A percentile compares a stretch with the other conserved stretches of the same genome.
Evolutionary conservation across 1,284 basidiomycete genomes (phyloP).

Genomic region (Phlebopus sp.): DNA sequence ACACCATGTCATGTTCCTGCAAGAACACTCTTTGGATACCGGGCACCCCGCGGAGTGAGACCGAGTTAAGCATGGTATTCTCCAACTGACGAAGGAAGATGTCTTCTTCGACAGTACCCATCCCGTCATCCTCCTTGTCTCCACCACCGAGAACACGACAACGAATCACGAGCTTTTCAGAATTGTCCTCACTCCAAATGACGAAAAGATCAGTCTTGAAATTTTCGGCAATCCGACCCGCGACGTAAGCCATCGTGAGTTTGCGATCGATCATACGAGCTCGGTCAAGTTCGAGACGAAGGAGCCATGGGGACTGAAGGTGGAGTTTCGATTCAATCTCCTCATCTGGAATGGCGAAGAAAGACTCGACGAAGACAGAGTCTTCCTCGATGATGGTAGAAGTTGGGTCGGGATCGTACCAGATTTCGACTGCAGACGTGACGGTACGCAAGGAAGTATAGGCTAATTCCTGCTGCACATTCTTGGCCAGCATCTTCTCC

Average conservation of each 20-base stretch:
- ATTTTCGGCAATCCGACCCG: constrained; percentile 89
- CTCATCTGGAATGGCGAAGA: constrained; percentile 99
- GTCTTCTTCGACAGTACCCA: constrained; percentile 84
- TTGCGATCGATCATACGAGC: constrained; percentile 98
- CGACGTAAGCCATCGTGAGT: constrained; percentile 94
- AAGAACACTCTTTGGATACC: constrained; percentile 94
- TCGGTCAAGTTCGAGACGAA: constrained; percentile 95
- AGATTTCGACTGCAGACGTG: constrained; percentile 95
- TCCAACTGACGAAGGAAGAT: constrained; percentile 96
- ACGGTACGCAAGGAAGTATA: constrained; percentile 95
- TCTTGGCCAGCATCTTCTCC: constrained; percentile 68
- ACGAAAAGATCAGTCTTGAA: constrained; percentile 98
- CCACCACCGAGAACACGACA: constrained; percentile 89
- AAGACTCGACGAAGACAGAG: constrained; percentile 93
- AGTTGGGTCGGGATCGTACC: constrained; percentile 94
- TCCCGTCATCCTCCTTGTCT: constrained; percentile 88
- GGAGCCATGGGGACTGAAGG: constrained; percentile 94
- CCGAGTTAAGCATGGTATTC: constrained; percentile 95
- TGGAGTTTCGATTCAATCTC: constrained; percentile 91
- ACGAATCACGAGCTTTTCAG: constrained; percentile 95
- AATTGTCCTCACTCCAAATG: constrained; percentile 99
- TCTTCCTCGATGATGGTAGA: constrained; percentile 97
- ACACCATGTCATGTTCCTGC: constrained; percentile 82
- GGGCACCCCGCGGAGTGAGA: constrained; percentile 90
- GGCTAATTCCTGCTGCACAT: constrained; percentile 89